These are phyloP conservation scores for Penicillium fuscoglaucum DNA, from an alignment of 2,329 filamentous ascomycete species.

Conservation along the genomic window DNA sequence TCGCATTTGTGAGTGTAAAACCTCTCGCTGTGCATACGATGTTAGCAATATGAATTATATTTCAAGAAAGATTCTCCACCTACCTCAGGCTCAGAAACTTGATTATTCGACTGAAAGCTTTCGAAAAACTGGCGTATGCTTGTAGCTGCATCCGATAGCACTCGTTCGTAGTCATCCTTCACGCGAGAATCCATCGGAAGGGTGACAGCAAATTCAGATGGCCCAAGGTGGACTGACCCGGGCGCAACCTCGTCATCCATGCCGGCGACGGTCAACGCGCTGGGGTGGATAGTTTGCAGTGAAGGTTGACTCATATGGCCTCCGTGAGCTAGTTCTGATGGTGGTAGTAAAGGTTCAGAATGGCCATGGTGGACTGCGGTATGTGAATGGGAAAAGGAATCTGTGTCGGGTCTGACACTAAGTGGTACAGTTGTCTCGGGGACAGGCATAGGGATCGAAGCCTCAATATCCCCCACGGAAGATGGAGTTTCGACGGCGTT, in stretches of 20 bases:
- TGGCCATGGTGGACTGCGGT: constrained; percentile 24
- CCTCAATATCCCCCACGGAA: constrained; percentile 44
- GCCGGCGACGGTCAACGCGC: constrained; percentile 34
- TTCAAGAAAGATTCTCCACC: constrained; percentile 3
- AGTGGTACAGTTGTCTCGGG: constrained; percentile 37
- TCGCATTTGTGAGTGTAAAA: constrained; percentile 34
- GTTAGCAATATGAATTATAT: constrained; percentile 15
- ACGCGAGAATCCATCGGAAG: constrained; percentile 47
- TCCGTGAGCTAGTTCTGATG: constrained; percentile 28
- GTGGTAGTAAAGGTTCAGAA: constrained; percentile 30
- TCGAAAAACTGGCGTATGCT: constrained; percentile 34
- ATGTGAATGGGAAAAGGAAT: constrained; percentile 26
- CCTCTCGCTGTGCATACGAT: constrained; percentile 22
- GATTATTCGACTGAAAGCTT: constrained; percentile 16
- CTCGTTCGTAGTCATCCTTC: constrained; percentile 44
- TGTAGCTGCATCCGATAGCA: constrained; percentile 32
- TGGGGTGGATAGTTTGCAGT: constrained; percentile 41
- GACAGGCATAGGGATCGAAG: constrained; percentile 28
- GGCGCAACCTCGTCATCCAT: constrained; percentile 30
- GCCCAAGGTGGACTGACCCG: constrained; percentile 39
- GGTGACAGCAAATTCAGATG: constrained; percentile 43
- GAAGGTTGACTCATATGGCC: constrained; percentile 15
- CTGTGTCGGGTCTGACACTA: constrained; percentile 38
- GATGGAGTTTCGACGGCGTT: constrained; percentile 43
- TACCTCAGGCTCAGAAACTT: constrained; percentile 29